Percentiles rank a stretch among this genome's conserved stretches.
Conservation (phyloP, 345 rosid genomes). For the Populus euphratica region DNA sequence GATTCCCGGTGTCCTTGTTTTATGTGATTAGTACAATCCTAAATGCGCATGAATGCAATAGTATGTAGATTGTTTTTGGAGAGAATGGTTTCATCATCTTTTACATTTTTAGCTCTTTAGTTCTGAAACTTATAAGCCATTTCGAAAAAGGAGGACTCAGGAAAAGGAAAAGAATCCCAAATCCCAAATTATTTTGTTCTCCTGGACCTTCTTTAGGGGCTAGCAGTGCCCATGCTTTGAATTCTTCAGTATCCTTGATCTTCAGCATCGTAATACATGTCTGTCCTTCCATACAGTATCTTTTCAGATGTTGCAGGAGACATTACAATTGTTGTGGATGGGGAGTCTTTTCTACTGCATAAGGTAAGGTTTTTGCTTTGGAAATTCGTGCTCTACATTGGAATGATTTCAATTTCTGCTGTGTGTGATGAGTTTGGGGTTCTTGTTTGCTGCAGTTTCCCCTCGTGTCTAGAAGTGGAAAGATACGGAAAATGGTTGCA, state of each 20-base stretch:
- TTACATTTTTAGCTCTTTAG: no score
- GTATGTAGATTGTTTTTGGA: no score
- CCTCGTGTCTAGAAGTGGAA: conserved; percentile 75
- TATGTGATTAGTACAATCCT: background rate
- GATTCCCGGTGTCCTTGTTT: background rate
- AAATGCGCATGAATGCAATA: no score
- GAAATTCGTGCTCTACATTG: background rate
- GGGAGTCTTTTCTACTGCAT: conserved; percentile 81
- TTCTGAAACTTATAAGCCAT: background rate
- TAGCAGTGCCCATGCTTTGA: background rate
- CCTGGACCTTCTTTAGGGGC: background rate
- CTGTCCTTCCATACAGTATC: conserved; percentile 44
- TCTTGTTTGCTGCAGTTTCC: conserved; percentile 56
- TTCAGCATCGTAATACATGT: background rate
- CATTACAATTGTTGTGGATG: conserved; percentile 65
- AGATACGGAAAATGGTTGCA: conserved; percentile 63
- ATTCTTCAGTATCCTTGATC: background rate
- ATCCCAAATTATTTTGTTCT: background rate
- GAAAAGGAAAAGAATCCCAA: background rate
- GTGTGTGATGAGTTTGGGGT: background rate
- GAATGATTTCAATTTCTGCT: background rate
- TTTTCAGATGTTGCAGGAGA: conserved; percentile 91
- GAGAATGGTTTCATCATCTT: no score
- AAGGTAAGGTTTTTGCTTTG: conserved; percentile 44
- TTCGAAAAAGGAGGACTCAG: background rate